A percentile compares a stretch with the other conserved stretches of the same genome.
phyloP scores from a whole-genome alignment of 2,329 filamentous ascomycete species.

The Simplicillium sp. region DNA sequence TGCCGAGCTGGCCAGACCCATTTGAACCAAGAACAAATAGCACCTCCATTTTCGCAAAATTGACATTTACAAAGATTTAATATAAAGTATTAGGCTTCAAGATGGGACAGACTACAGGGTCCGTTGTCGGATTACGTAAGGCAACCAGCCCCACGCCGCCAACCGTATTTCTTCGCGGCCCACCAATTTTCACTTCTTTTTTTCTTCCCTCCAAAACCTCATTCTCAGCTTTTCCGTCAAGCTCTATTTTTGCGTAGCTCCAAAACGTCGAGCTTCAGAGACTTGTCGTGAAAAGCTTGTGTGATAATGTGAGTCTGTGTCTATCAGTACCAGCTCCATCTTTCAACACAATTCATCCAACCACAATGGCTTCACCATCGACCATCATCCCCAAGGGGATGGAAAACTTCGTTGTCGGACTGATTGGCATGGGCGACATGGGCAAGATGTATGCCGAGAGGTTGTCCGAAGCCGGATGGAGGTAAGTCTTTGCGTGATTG shows the following conservation, averaged over 20 bases:
- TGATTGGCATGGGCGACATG: slow-evolving; percentile 99
- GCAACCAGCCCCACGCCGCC: not conserved
- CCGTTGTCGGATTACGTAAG: too few relatives aligned
- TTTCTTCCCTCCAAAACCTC: slow-evolving; percentile 7
- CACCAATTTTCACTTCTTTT: slow-evolving; percentile 3
- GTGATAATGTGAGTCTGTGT: not conserved
- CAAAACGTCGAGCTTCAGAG: not conserved
- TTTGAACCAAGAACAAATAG: slow-evolving; percentile 69
- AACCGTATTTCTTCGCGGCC: slow-evolving; percentile 2
- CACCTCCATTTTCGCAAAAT: slow-evolving; percentile 28
- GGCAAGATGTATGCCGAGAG: slow-evolving; percentile 94
- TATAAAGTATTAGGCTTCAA: not conserved
- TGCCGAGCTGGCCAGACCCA: slow-evolving; percentile 64
- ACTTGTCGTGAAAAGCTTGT: not conserved
- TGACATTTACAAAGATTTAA: too few relatives aligned
- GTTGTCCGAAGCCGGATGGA: slow-evolving; percentile 90
- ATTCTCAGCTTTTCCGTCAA: slow-evolving; percentile 6
- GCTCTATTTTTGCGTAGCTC: slow-evolving; percentile 1
- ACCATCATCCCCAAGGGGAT: slow-evolving; percentile 29
- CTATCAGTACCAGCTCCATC: too few relatives aligned
- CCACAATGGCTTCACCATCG: not conserved
- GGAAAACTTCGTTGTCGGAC: slow-evolving; percentile 72
- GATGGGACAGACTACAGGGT: not conserved
- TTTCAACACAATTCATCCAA: not conserved
- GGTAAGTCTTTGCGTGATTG: slow-evolving; percentile 42